Evolutionary conservation across 129 eudicot genomes (phyloP), one percentile per base, ranked within the genome.

Genomic region (Erigeron canadensis): DNA sequence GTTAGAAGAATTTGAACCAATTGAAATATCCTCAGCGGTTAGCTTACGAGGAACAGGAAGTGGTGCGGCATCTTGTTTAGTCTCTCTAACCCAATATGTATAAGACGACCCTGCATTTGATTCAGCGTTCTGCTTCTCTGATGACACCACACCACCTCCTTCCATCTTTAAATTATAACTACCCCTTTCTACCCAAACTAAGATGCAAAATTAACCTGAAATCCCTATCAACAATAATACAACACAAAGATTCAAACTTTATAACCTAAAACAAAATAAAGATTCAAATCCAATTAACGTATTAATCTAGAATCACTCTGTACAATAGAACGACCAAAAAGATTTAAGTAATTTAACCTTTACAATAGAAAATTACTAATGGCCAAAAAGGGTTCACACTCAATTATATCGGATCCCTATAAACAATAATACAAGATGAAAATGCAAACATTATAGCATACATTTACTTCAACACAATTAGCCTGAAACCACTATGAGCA

Each of bases 61-160:
- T 19, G 98, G 98, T 34, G 96, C 96, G 23, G 95, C 98, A 37
- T 93, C 96, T 37, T 79, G 83, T 50, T 81, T 85, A 48, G 13
- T 74, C 64, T 85, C 85, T 41, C 98, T 72, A 2, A 93, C 98
- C 95, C 96, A 93, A 56, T 93, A 93, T 28, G 89, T 93, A 63
- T 89, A 87, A 21, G 96, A 90, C 15, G 89, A 76, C 2, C 70
- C 50, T 15, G 88, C 77, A 43, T 74, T 63, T 10, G 86, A 59
- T 54, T 72, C 82, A 16, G 83, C 71, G 51, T 18, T 60, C 72
- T 81, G 85, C 48, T 86, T 80, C 78, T 86, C 92, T 51, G 85
- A 71, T 34, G 86, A 79, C 34, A 75, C 86, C 39, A 82, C 87
- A 65, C 78, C 89, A 55, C 80, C 89, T 57, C 84, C 91, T 47